Evolutionary conservation across 225 moss, liverwort and hornwort genomes (phyloP).

Genomic region (Straminergon stramineum): DNA sequence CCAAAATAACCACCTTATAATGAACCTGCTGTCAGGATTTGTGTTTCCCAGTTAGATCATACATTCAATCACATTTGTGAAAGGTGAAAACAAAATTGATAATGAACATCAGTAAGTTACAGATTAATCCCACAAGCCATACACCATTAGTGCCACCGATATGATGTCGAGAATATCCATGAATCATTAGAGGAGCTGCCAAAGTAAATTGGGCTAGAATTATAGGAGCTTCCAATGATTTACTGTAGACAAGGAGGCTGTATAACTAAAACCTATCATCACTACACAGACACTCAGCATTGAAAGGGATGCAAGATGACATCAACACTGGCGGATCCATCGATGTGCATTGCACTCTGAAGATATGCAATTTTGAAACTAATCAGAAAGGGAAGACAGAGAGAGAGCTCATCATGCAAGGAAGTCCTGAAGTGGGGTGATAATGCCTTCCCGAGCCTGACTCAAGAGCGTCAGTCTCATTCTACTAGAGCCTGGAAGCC

Average conservation of each 20-base stretch:
- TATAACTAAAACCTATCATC: not conserved
- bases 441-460: not conserved
- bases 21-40: not conserved
- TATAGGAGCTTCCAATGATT: not conserved
- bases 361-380: constrained; percentile 12
- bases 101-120: not conserved
- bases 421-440: not conserved
- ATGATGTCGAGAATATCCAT: not conserved
- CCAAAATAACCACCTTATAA: not conserved
- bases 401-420: not conserved
- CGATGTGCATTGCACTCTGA: constrained; percentile 3
- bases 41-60: not conserved
- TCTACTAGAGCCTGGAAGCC: constrained; percentile 2
- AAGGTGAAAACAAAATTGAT: not conserved
- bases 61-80: not conserved
- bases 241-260: not conserved
- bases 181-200: not conserved
- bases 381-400: not conserved
- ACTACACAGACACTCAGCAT: not conserved
- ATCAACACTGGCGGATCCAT: not conserved
- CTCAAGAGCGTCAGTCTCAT: constrained; percentile 1
- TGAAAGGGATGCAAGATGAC: not conserved
- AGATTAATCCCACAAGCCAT: too few species aligned
- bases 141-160: not conserved
- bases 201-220: not conserved